Evolutionary conservation across 139 green algal species (phyloP).

Genomic region (Coelastrella sp.): DNA sequence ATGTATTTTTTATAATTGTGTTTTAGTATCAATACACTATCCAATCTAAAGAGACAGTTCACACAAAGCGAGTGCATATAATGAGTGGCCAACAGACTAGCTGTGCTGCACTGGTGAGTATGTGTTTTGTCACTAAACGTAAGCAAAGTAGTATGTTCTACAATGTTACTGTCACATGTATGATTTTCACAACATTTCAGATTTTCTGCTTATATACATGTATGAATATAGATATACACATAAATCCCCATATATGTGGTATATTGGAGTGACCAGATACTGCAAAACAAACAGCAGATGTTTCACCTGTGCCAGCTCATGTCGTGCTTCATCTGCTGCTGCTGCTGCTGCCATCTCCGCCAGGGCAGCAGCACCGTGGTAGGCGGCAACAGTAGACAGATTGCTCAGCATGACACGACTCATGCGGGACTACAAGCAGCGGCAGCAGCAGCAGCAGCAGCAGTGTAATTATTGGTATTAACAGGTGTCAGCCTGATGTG

Average conservation of each 20-base stretch:
- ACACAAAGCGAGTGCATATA: neutral
- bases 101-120: neutral
- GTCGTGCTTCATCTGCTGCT: slow-evolving; percentile 5
- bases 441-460: neutral
- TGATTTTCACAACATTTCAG: too few species aligned
- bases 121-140: neutral
- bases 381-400: neutral
- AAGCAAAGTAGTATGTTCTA: neutral
- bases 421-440: slow-evolving; percentile 16
- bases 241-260: neutral
- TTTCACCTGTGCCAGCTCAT: slow-evolving; percentile 33
- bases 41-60: neutral
- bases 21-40: too few species aligned
- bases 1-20: too few species aligned
- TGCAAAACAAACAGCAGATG: neutral
- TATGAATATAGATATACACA: too few species aligned
- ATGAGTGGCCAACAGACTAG: too few species aligned
- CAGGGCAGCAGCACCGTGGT: slow-evolving; percentile 6
- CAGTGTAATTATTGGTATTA: neutral
- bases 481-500: too few species aligned
- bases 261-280: neutral
- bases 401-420: slow-evolving; percentile 18
- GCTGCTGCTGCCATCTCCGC: neutral
- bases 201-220: too few species aligned
- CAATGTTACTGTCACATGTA: neutral